These are phyloP conservation scores for Colletotrichum orchidophilum DNA, from an alignment of 2,329 filamentous ascomycete species.

Conservation along the genomic window DNA sequence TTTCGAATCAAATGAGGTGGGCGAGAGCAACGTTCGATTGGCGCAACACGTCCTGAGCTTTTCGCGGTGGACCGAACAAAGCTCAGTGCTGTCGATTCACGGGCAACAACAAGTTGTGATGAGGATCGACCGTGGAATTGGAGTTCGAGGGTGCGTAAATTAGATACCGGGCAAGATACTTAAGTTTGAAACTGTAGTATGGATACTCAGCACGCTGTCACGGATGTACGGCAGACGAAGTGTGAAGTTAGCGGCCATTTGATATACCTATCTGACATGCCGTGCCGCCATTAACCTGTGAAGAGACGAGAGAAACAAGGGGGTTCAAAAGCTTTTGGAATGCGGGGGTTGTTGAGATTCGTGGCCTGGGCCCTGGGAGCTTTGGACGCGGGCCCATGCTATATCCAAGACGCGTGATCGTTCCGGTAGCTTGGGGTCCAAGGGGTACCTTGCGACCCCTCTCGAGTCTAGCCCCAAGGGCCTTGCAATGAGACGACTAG, in stretches of 20 bases:
- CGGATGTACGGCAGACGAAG: not conserved
- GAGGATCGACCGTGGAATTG: not conserved
- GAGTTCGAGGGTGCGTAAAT: not conserved
- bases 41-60: not conserved
- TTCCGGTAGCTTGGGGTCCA: constrained; percentile 14
- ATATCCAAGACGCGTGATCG: constrained; percentile 25
- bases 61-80: too few relatives aligned
- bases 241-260: not conserved
- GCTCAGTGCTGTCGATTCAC: not conserved
- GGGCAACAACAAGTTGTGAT: not conserved
- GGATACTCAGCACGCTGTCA: not conserved
- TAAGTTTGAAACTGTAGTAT: not conserved
- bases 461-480: too few relatives aligned
- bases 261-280: not conserved
- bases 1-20: not conserved
- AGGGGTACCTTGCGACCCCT: not conserved
- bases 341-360: constrained; percentile 13
- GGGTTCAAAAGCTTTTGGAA: not conserved
- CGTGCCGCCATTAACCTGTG: not conserved
- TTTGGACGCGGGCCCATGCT: constrained; percentile 11
- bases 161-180: not conserved
- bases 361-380: not conserved
- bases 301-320: not conserved
- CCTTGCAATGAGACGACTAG: not conserved
- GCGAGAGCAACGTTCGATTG: not conserved